phyloP scores from a whole-genome alignment of 371 early-diverging fungal species.

The Zychaea mexicana region DNA sequence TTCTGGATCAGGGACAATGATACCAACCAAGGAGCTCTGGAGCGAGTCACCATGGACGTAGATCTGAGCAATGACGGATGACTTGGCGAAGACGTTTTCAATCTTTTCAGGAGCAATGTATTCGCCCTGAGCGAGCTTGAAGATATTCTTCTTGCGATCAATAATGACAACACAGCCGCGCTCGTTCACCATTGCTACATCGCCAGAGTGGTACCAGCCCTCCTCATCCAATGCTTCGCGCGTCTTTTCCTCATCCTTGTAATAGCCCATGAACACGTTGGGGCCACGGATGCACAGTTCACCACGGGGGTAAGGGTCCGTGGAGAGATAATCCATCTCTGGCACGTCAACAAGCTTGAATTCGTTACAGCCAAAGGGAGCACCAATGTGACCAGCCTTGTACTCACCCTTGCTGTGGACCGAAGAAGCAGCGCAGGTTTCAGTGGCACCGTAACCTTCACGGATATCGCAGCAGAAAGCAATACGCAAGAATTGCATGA shows the following conservation, averaged over 20 bases:
- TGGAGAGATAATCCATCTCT: constrained; percentile 83
- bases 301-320: constrained; percentile 86
- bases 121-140: constrained; percentile 94
- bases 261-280: constrained; percentile 80
- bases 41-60: constrained; percentile 87
- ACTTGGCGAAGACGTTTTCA: constrained; percentile 69
- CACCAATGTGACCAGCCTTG: constrained; percentile 77
- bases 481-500: constrained; percentile 88
- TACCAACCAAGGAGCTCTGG: constrained; percentile 76
- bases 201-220: constrained; percentile 94
- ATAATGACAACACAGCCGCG: constrained; percentile 76
- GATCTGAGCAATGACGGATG: constrained; percentile 66
- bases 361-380: constrained; percentile 60
- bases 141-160: constrained; percentile 97
- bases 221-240: constrained; percentile 78
- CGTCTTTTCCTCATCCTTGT: constrained; percentile 86
- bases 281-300: constrained; percentile 92
- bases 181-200: constrained; percentile 82
- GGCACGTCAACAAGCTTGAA: constrained; percentile 91
- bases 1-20: constrained; percentile 85
- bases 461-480: constrained; percentile 66
- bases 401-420: constrained; percentile 50
- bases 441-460: constrained; percentile 95
- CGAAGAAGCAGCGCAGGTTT: constrained; percentile 68
- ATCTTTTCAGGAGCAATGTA: constrained; percentile 98